Evolutionary conservation across 2,329 filamentous ascomycete species (phyloP), one percentile per base, ranked within the genome.

Genomic region (Elsinoe fawcettii): DNA sequence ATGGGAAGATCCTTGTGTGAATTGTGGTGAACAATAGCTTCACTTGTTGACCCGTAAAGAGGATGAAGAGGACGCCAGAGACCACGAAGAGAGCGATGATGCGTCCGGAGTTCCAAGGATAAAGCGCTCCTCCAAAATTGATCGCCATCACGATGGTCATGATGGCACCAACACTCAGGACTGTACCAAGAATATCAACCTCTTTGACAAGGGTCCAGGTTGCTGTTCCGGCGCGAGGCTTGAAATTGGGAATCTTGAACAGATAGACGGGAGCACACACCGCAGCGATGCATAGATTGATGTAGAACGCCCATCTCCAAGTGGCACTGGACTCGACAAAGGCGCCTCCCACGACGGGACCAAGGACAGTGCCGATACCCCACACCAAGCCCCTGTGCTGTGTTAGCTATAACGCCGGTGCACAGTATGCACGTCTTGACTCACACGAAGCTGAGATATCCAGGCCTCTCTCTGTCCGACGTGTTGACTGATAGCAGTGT

Each of bases 201-300:
- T 69, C n/a, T 30, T 51, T 56, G 16, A 63, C 9, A n/a, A 56
- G 55, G 11, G 54, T 43, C 6, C 12, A 5, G 34, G 56, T 14
- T 7, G 57, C 12, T 14, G 47, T 37, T 37, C 54, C 55, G 7
- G 43, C 18, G 16, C 27, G 51, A 16, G 60, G 62, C 20, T 60
- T 56, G 57, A 59, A 30, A 67, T 16, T 68, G 53, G 68, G 72
- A 0, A 81, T 69, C 5, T 74, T 62, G 60, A 77, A 74, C 25
- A 81, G 22, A 22, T 75, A 72, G 23, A 74, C 69, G 0, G 77
- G 74, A 2, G 72, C 65, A 27, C 71, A 69, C 6, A 73, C 63
- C 6, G 68, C 79, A 0, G 77, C 72, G 47, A 78, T 67, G 34
- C 71, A 65, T 0, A 83, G 70, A 61, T 83, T 84, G 69, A 84